Base-by-base conservation (phyloP, 208 protist species). In the Porcisia hertigi region DNA sequence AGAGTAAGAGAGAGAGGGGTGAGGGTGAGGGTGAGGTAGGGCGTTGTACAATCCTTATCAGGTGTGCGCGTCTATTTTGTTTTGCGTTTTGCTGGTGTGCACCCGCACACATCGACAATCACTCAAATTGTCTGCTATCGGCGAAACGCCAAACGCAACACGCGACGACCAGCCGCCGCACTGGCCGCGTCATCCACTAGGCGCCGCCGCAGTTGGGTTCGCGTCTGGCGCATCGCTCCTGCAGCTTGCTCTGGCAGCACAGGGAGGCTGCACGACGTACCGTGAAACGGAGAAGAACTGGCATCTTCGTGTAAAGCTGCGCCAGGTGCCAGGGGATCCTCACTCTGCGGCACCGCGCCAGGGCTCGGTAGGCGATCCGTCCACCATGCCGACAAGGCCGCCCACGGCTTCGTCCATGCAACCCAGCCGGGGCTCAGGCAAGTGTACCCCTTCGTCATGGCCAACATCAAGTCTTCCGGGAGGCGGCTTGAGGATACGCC, bases 331-430 rank as follows among this genome's bases (percentile, higher is more conserved):
- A 47, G 62, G 39, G 62, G 39, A 18, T 3, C 20, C 23, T 66
- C 62, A 16, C 62, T 49, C 39, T 41, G 39, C 18, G 62, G 6
- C 9, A 34, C 5, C 14, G 20, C 57, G 59, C 30, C 39, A 18
- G 52, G 23, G 30, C 45, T 59, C 54, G 54, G 54, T 53, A 69
- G 76, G 41, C 71, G 77, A 59, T 81, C 77, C 0, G 77, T 81
- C 77, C 77, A 81, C 77, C 77, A 81, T 47, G 77, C 77, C 14
- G 77, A 81, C 39, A 86, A 70, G 41, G 89, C 84, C 14, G 85
- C 89, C 92, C 92, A 96, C 69, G 92, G 92, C 72, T 79, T 82
- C 58, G 89, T 89, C 92, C 92, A 96, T 41, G 89, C 88, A 20
- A 94, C 88, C 92, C 92, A 96, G 76, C 78, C 73, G 36, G 92